phyloP scores from a whole-genome alignment of 805 yeast genomes.

The Yarrowia phangngaensis region DNA sequence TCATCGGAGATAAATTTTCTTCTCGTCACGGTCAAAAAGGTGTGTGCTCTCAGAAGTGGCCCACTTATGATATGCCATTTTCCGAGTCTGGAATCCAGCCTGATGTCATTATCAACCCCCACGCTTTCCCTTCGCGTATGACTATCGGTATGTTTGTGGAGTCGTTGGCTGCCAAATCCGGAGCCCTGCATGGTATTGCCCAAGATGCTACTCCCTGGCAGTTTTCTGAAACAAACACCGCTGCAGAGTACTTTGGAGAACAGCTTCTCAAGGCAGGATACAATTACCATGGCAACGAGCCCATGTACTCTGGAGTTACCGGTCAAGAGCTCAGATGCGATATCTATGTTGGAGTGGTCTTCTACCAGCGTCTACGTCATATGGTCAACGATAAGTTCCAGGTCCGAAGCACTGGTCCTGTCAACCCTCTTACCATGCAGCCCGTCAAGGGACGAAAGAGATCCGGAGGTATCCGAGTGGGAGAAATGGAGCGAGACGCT shows the following conservation, averaged over 20 bases:
- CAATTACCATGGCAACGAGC: conserved; percentile 97
- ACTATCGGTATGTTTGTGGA: conserved; percentile 99
- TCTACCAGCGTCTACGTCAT: conserved; percentile 96
- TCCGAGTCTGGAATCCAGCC: conserved; percentile 95
- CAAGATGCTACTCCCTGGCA: conserved; percentile 98
- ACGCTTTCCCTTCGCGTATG: conserved; percentile 99
- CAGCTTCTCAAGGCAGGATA: conserved; percentile 85
- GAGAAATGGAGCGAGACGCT: conserved; percentile 99
- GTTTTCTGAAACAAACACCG: conserved; percentile 86
- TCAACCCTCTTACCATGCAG: conserved; percentile 94
- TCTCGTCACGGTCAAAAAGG: conserved; percentile 98
- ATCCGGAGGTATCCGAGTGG: conserved; percentile 98
- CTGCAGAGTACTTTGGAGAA: conserved; percentile 96
- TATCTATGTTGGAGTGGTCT: conserved; percentile 94
- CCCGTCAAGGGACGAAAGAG: conserved; percentile 99
- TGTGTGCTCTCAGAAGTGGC: conserved; percentile 98
- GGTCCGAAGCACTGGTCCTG: conserved; percentile 98
- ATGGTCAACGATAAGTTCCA: conserved; percentile 99
- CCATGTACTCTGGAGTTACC: conserved; percentile 97
- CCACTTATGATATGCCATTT: conserved; percentile 94
- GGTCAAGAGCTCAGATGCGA: conserved; percentile 97
- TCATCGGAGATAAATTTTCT: conserved; percentile 96
- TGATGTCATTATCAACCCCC: conserved; percentile 96
- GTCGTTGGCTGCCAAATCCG: conserved; percentile 97
- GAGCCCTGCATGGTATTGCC: conserved; percentile 95